Evolutionary conservation across 805 yeast species (phyloP).

Genomic region (Candida stauntonica): DNA sequence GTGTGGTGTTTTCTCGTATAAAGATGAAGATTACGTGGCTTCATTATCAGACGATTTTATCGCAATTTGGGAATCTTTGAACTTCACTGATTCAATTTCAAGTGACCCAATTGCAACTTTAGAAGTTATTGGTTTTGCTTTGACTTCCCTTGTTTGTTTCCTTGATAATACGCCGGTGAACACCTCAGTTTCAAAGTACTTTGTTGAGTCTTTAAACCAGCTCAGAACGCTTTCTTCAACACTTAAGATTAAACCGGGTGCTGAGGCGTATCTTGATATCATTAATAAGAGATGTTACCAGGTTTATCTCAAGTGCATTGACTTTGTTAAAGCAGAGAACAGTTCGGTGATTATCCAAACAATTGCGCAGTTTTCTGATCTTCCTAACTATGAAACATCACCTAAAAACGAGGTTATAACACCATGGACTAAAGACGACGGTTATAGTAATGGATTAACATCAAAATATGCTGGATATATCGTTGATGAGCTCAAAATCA

Average conservation of each 20-base stretch:
- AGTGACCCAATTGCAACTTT: slow-evolving; percentile 28
- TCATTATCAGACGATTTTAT: slow-evolving; percentile 57
- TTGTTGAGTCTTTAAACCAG: slow-evolving; percentile 33
- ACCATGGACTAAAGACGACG: slow-evolving; percentile 31
- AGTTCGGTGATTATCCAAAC: slow-evolving; percentile 33
- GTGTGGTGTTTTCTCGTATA: slow-evolving; percentile 57
- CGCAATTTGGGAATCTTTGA: slow-evolving; percentile 56
- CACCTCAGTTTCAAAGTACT: slow-evolving; percentile 42
- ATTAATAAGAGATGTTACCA: slow-evolving; percentile 43
- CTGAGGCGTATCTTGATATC: slow-evolving; percentile 18
- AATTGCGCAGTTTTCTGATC: slow-evolving; percentile 41
- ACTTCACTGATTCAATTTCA: slow-evolving; percentile 5
- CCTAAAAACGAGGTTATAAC: slow-evolving; percentile 15
- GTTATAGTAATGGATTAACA: slow-evolving; percentile 49
- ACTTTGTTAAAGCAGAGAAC: slow-evolving; percentile 20
- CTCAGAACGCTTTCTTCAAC: slow-evolving; percentile 13
- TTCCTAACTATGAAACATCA: slow-evolving; percentile 17
- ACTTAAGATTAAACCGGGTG: slow-evolving; percentile 5
- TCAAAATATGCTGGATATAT: slow-evolving; percentile 38
- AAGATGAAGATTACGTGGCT: slow-evolving; percentile 47
- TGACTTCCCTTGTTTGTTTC: slow-evolving; percentile 54
- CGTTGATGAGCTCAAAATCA: slow-evolving; percentile 35
- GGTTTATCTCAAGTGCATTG: slow-evolving; percentile 36
- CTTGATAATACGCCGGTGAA: slow-evolving; percentile 38
- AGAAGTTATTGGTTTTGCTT: slow-evolving; percentile 53